Conservation (phyloP, 2,329 filamentous ascomycete genomes). For the Boeremia lycopersici region DNA sequence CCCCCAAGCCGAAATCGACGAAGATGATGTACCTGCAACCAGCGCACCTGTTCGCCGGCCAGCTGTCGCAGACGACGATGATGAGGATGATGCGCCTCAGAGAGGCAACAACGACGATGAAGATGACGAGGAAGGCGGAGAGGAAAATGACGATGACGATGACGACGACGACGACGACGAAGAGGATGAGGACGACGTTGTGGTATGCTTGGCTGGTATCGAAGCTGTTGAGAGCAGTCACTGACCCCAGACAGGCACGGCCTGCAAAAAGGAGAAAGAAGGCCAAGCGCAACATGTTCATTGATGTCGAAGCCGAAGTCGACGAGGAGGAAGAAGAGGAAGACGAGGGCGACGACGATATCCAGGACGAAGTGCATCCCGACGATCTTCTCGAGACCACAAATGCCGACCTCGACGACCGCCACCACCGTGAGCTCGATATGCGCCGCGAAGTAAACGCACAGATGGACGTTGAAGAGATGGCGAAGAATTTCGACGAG, state of each 20-base stretch:
- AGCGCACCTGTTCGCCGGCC: slow-evolving; percentile 36
- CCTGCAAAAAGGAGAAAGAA: slow-evolving; percentile 80
- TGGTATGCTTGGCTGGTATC: slow-evolving; percentile 25
- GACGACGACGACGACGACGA: slow-evolving; percentile 67
- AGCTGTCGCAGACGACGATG: slow-evolving; percentile 41
- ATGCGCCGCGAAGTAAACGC: slow-evolving; percentile 85
- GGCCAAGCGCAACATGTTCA: slow-evolving; percentile 80
- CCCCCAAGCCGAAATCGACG: slow-evolving; percentile 74
- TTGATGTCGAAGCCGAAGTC: slow-evolving; percentile 98
- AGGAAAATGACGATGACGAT: slow-evolving; percentile 66
- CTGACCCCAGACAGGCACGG: slow-evolving; percentile 59
- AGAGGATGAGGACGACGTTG: slow-evolving; percentile 64
- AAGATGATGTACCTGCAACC: slow-evolving; percentile 52
- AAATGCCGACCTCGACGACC: slow-evolving; percentile 83
- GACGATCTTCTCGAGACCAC: slow-evolving; percentile 83
- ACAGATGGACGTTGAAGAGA: slow-evolving; percentile 90
- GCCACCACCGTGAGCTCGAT: slow-evolving; percentile 92
- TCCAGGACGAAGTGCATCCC: slow-evolving; percentile 87
- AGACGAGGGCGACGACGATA: slow-evolving; percentile 79
- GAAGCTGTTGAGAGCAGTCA: slow-evolving; percentile 2
- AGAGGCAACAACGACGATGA: slow-evolving; percentile 41
- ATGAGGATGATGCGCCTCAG: slow-evolving; percentile 31
- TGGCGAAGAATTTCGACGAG: slow-evolving; percentile 80
- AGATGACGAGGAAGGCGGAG: slow-evolving; percentile 50
- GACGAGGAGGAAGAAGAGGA: slow-evolving; percentile 88